phyloP scores from a whole-genome alignment of 73 alveolate species.

The Paramecium pentaurelia region DNA sequence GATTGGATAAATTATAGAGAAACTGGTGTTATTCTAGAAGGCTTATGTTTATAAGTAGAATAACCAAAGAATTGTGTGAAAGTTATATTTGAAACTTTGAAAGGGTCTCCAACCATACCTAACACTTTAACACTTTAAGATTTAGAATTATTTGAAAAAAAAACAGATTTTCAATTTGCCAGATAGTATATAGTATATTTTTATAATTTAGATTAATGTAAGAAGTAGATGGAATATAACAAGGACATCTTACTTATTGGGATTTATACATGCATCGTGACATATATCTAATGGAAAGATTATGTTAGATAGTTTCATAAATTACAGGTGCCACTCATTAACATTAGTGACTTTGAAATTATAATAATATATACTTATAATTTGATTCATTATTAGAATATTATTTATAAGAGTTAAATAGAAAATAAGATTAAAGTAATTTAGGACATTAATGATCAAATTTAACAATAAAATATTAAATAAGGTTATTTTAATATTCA shows the following conservation, averaged over 20 bases:
- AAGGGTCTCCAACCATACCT: not conserved
- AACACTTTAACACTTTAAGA: not conserved
- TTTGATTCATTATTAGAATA: not conserved
- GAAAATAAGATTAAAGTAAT: no score
- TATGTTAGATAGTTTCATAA: conserved; percentile 4
- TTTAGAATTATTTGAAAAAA: not conserved
- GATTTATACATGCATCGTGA: conserved; percentile 41
- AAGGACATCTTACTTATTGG: conserved; percentile 42
- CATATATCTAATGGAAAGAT: conserved; percentile 25
- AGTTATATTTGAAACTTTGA: conserved; percentile 35
- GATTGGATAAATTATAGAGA: conserved; percentile 53
- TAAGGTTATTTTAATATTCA: not conserved
- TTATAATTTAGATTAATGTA: not conserved
- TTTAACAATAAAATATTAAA: not conserved
- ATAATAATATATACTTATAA: not conserved
- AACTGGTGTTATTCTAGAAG: conserved; percentile 6
- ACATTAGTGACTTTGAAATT: not conserved
- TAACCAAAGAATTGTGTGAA: conserved; percentile 27
- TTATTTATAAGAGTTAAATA: no score
- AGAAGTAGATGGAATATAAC: not conserved
- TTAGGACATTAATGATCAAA: no score
- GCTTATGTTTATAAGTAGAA: not conserved
- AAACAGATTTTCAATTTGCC: not conserved
- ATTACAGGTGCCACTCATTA: not conserved
- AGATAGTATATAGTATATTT: not conserved